Percentiles rank a stretch among this genome's conserved stretches.
Conservation (phyloP, 1,284 basidiomycete species). For the Ceratobasidium sp. region DNA sequence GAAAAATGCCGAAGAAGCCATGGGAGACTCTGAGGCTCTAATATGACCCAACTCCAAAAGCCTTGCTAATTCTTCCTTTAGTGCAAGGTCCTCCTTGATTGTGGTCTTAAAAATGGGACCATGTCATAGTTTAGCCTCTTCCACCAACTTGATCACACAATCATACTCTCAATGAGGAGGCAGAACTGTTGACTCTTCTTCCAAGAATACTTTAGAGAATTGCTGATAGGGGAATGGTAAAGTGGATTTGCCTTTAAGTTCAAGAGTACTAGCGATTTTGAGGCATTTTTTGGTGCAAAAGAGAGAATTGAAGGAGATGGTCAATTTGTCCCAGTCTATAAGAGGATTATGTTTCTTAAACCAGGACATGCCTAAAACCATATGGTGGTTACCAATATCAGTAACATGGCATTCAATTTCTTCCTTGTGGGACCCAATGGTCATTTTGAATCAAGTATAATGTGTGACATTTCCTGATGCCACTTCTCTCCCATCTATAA, state of each 20-base stretch:
- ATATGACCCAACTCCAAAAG: conserved; percentile 30
- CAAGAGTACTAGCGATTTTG: neutral
- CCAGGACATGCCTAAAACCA: neutral
- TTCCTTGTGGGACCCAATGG: neutral
- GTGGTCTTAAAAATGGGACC: conserved; percentile 16
- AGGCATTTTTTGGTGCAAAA: neutral
- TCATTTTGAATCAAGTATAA: neutral
- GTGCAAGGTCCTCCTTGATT: conserved; percentile 6
- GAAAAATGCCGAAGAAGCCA: conserved; percentile 38
- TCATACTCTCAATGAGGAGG: conserved; percentile 38
- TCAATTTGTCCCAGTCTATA: neutral
- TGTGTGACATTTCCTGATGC: neutral
- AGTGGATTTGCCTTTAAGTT: neutral
- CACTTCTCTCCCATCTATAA: conserved; percentile 4
- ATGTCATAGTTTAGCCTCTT: conserved; percentile 2
- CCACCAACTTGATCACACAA: conserved; percentile 32
- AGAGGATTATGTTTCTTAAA: neutral
- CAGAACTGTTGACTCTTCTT: conserved; percentile 16
- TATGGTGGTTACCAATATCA: neutral
- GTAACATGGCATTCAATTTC: neutral
- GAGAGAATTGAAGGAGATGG: neutral
- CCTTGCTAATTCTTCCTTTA: conserved; percentile 19
- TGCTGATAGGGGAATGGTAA: conserved; percentile 6
- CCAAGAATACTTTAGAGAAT: conserved; percentile 11
- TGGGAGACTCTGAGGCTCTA: conserved; percentile 30